Evolutionary conservation across 1,139 yeast genomes (phyloP), one percentile per base, ranked within the genome.

Genomic region (Pichia sp.): DNA sequence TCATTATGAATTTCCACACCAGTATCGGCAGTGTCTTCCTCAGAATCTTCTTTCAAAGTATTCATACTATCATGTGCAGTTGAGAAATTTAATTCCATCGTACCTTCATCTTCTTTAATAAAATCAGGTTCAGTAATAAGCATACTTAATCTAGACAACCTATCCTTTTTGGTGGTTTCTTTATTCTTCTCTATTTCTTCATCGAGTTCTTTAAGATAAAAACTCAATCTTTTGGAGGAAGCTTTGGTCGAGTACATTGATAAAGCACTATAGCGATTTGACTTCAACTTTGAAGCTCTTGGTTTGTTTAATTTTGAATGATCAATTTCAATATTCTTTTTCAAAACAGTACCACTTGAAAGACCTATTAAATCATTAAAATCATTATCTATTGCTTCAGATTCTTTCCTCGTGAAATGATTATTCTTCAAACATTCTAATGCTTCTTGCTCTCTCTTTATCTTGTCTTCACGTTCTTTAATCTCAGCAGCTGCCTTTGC

Each of bases 191-290:
- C 48, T 32, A 49, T 47, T 41, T 67, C 69, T 25, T 66, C 67
- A 44, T 72, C 73, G 4, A 53, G 31, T 37, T 58, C 59, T 36
- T 48, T 57, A 54, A 81, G 64, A 45, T 79, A 74, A 8, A 80
- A 73, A 49, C 76, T 78, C 61, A 83, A 71, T 60, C 83, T 83
- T 40, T 75, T 75, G 57, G 76, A 83, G 0, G 88, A 81, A 48
- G 75, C 79, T 54, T 75, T 81, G 3, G 89, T 79, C 1, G 89
- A 83, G 57, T 82, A 81, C 66, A 83, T 70, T 0, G 89, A 81
- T 46, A 84, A 66, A 9, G 83, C 85, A 27, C 88, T 81, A 45
- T 83, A 69, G 59, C 92, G 74, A 66, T 81, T 83, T 48, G 74
- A 48, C 39, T 74, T 40, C 78, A 82, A 40, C 29, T 51, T 44